Percentiles rank a stretch among this genome's conserved stretches.
phyloP scores from a whole-genome alignment of 805 yeast species.

The Cyberlindnera euphorbiiphila region DNA sequence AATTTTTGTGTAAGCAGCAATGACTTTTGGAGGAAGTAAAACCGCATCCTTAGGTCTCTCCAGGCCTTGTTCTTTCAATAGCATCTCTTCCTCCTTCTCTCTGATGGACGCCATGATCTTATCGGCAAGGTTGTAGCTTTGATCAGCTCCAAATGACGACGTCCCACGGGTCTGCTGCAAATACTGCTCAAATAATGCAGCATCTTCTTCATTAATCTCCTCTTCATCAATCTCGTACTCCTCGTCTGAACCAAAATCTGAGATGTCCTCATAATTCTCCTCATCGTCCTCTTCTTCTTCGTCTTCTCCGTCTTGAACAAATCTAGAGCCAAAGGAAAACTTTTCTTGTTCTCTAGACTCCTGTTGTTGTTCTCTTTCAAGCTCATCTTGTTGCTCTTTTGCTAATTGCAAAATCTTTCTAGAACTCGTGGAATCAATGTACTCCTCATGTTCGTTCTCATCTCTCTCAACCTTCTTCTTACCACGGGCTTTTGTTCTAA shows the following conservation, averaged over 20 bases:
- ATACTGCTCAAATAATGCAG: conserved; percentile 77
- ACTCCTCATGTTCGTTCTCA: conserved; percentile 48
- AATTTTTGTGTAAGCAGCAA: conserved; percentile 88
- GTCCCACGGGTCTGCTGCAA: conserved; percentile 40
- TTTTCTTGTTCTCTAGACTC: conserved; percentile 27
- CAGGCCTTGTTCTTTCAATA: conserved; percentile 27
- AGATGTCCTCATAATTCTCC: conserved; percentile 39
- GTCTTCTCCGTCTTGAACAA: conserved; percentile 52
- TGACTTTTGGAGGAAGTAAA: conserved; percentile 90
- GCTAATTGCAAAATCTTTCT: conserved; percentile 87
- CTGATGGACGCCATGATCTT: conserved; percentile 87
- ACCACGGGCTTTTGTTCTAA: conserved; percentile 42
- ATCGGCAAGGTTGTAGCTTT: conserved; percentile 77
- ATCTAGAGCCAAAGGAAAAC: conserved; percentile 31
- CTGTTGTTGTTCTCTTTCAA: conserved; percentile 60
- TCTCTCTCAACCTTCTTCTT: conserved; percentile 38
- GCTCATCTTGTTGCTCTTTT: conserved; percentile 86
- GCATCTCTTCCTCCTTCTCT: conserved; percentile 54
- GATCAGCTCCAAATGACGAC: conserved; percentile 32
- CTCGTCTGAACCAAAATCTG: conserved; percentile 45
- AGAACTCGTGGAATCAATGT: conserved; percentile 76
- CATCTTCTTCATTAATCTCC: conserved; percentile 74
- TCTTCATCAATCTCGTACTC: conserved; percentile 59
- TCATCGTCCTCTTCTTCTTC: conserved; percentile 35
- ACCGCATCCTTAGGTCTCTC: conserved; percentile 64